Evolutionary conservation across 164 flowering plant species (phyloP), one percentile per base, ranked within the genome.

Genomic region (Kingdonia uniflora): DNA sequence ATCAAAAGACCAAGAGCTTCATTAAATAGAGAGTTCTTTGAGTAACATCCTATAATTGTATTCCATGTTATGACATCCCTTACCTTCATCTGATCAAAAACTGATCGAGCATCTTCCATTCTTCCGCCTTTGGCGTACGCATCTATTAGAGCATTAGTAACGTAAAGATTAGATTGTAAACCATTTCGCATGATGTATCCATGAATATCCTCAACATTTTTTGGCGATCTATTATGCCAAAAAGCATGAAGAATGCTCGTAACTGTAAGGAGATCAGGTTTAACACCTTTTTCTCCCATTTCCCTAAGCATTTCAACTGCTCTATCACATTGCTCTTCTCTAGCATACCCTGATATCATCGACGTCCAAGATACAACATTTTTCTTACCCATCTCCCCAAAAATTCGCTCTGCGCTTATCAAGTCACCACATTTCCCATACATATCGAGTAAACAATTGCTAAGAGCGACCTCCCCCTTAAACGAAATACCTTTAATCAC

Each of bases 281-380:
- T 43, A 29, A 43, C 20, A 29, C 62, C 62, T 26, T 42, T 55
- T n/a, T 12, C 37, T 51, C 52, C 50, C 62, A 59, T 59, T 51
- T 51, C 35, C 7, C 23, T 15, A 43, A 59, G 52, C 14, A 59
- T 22, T 51, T 42, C 51, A 43, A 59, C 12, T 15, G 62, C 56
- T 15, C 6, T 37, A 29, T 43, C 62, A 42, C 45, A 51, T 42
- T 44, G 39, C 56, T 42, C 62, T n/a, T 51, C 49, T 59, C 62
- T 49, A 37, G 62, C 51, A 35, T 42, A 59, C 21, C 43, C 62
- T 20, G 62, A 19, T 8, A 59, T 40, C 62, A 59, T 59, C 11
- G 62, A 51, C 6, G 62, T 59, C 62, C 56, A 59, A 0, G 56
- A 51, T 39, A 59, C 62, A 42, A 59, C 62, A 59, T 49, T 51